Percentiles rank a stretch among this genome's conserved stretches.
Conservation (phyloP, 208 protist species). For the Lotmaria passim region DNA sequence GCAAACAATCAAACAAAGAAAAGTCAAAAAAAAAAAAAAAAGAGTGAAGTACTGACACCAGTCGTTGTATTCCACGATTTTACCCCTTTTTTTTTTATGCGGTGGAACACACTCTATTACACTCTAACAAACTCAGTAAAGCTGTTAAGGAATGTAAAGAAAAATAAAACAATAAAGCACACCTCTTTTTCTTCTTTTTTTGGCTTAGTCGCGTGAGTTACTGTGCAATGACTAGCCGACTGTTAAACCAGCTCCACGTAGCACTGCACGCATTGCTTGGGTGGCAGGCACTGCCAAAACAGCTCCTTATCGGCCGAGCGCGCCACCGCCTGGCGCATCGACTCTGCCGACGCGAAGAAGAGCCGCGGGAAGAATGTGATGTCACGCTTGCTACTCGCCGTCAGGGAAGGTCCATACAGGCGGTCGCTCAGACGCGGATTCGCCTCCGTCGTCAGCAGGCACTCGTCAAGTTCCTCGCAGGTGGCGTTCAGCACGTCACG, state of each 20-base stretch:
- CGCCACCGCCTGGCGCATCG: conserved; percentile 34
- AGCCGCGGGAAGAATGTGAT: conserved; percentile 47
- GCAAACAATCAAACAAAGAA: conserved; percentile 7
- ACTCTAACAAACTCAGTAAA: too few relatives aligned
- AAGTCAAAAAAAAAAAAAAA: conserved; percentile 7
- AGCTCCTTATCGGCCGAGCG: conserved; percentile 12
- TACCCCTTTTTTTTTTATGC: too few relatives aligned
- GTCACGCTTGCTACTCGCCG: conserved; percentile 25
- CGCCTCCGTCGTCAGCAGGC: conserved; percentile 6
- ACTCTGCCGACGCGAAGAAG: conserved; percentile 41
- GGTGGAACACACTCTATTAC: too few relatives aligned
- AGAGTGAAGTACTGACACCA: neutral
- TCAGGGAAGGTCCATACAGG: conserved; percentile 10
- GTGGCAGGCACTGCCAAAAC: conserved; percentile 50
- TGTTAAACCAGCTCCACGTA: conserved; percentile 23
- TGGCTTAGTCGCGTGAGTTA: too few relatives aligned
- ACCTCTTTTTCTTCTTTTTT: too few relatives aligned
- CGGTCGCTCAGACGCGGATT: conserved; percentile 25
- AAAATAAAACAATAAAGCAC: too few relatives aligned
- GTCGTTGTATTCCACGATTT: too few relatives aligned
- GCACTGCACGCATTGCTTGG: conserved; percentile 44
- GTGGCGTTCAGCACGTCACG: conserved; percentile 43
- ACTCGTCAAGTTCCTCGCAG: conserved; percentile 37
- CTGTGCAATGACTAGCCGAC: too few relatives aligned
- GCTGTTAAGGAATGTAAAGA: too few relatives aligned